Percentiles rank a stretch among this genome's conserved stretches.
Evolutionary conservation across 1,139 yeast species (phyloP).

Genomic region (Yamadazyma conglobata): DNA sequence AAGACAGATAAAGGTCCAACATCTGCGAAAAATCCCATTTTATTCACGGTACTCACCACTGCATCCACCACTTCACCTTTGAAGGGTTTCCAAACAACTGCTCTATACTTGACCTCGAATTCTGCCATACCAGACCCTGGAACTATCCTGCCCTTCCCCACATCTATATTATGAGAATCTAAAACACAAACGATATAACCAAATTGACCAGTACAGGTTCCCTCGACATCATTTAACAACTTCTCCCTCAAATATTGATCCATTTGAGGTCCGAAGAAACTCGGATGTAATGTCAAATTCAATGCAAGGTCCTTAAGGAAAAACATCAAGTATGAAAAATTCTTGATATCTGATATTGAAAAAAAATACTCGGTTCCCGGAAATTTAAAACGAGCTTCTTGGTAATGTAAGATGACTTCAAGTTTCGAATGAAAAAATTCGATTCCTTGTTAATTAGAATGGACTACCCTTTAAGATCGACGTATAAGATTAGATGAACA

Average conservation of each 20-base stretch:
- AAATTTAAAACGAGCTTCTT: no score
- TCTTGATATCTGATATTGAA: no score
- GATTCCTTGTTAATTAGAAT: no score
- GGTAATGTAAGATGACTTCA: no score
- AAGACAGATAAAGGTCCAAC: conserved; percentile 96
- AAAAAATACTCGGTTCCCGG: no score
- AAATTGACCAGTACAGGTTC: conserved; percentile 98
- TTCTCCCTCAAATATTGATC: conserved; percentile 87
- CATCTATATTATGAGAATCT: conserved; percentile 92
- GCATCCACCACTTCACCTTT: conserved; percentile 99
- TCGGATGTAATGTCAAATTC: conserved; percentile 91
- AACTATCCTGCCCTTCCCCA: conserved; percentile 88
- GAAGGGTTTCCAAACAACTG: conserved; percentile 98
- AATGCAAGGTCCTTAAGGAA: conserved; percentile 81
- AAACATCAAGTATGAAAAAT: no score
- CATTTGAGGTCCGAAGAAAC: conserved; percentile 97
- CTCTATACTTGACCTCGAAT: conserved; percentile 92
- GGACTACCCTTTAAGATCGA: no score
- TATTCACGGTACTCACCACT: conserved; percentile 88
- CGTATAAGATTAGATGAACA: no score
- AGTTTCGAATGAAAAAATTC: no score
- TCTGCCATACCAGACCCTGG: conserved; percentile 94
- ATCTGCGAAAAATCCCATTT: conserved; percentile 96
- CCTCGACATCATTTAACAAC: conserved; percentile 92
- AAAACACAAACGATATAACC: conserved; percentile 96